Conservation (phyloP, 2,329 filamentous ascomycete genomes). For the Diaporthe citrichinensis region DNA sequence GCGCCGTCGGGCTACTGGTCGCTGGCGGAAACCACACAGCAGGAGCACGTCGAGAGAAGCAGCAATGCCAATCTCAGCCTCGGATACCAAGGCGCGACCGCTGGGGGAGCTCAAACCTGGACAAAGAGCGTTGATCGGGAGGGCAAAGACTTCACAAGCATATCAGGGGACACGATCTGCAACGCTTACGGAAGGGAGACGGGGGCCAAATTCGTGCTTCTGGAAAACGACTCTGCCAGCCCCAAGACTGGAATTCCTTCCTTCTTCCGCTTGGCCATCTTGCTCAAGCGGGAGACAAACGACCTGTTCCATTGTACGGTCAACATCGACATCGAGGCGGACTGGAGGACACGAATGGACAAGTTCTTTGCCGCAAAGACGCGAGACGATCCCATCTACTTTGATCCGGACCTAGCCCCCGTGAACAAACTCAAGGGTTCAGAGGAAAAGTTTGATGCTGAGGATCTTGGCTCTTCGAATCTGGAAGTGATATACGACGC, state of each 20-base stretch:
- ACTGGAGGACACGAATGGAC: not conserved
- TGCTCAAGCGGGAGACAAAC: not conserved
- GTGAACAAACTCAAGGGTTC: not conserved
- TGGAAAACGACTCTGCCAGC: not conserved
- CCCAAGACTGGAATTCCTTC: not conserved
- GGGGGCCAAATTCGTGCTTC: not conserved
- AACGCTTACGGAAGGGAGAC: not conserved
- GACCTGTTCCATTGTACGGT: not conserved
- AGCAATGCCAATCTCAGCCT: not conserved
- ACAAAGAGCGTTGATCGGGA: not conserved
- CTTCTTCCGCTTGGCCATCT: not conserved
- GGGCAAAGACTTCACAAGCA: not conserved
- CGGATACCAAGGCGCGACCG: not conserved
- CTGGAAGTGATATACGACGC: not conserved
- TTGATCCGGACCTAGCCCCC: not conserved
- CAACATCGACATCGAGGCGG: not conserved
- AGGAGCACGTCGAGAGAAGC: not conserved
- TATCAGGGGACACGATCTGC: not conserved
- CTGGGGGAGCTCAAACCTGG: too few relatives aligned
- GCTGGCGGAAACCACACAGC: not conserved
- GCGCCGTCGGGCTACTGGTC: not conserved
- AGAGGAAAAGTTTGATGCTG: not conserved
- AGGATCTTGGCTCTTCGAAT: not conserved
- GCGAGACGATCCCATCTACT: not conserved
- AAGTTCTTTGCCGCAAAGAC: not conserved